phyloP scores from a whole-genome alignment of 441 rosid species.

The Sinapis alba region DNA sequence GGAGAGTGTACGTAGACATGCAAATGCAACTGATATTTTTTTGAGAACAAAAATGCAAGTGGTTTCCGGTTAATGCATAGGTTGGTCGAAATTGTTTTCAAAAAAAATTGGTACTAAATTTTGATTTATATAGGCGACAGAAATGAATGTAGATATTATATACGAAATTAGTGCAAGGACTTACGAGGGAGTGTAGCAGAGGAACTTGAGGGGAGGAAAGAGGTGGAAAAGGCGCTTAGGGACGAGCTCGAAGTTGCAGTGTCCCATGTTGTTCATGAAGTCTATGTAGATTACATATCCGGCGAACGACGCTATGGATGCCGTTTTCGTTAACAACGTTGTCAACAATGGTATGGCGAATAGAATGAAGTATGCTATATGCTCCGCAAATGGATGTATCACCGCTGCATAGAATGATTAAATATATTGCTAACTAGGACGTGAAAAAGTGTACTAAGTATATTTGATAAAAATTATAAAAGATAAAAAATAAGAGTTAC shows the following conservation, averaged over 20 bases:
- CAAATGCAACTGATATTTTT: neutral
- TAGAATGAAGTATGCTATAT: conserved; percentile 42
- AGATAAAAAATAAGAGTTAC: conserved; percentile 10
- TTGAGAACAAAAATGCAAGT: neutral
- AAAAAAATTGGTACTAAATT: conserved; percentile 41
- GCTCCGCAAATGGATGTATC: conserved; percentile 53
- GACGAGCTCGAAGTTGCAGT: conserved; percentile 83
- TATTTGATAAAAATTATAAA: neutral
- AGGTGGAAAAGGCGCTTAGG: conserved; percentile 61
- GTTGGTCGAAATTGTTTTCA: conserved; percentile 26
- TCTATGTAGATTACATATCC: conserved; percentile 51
- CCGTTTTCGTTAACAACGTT: conserved; percentile 36
- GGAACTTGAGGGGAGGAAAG: conserved; percentile 76
- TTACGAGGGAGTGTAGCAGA: conserved; percentile 81
- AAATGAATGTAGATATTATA: neutral
- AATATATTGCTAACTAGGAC: conserved; percentile 5
- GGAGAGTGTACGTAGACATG: neutral
- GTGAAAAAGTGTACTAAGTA: neutral
- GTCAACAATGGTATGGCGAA: conserved; percentile 42
- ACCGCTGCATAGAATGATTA: conserved; percentile 39
- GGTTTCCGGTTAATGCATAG: neutral
- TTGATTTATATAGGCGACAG: conserved; percentile 28
- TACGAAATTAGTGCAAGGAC: conserved; percentile 26
- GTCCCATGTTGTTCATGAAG: conserved; percentile 92
- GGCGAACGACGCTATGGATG: conserved; percentile 27